Conservation (phyloP, 345 rosid species). For the Gossypium longicalyx region DNA sequence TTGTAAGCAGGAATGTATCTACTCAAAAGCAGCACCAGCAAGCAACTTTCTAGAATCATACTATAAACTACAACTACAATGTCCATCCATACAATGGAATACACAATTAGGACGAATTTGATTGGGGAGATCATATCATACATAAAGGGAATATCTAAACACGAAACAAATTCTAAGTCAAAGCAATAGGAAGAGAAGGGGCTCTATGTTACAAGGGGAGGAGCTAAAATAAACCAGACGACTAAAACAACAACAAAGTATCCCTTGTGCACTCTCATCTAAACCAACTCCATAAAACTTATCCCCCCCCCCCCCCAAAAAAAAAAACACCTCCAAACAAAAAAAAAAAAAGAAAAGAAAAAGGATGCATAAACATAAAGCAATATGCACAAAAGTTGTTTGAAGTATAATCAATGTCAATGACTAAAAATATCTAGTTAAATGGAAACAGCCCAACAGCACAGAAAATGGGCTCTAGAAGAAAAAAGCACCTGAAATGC, state of each 20-base stretch:
- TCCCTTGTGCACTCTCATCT: neutral
- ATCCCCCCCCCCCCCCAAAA: neutral
- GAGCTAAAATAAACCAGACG: neutral
- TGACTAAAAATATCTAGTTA: neutral
- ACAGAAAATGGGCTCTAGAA: neutral
- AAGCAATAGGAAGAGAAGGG: neutral
- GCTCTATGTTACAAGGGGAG: neutral
- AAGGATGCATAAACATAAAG: neutral
- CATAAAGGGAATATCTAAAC: no score
- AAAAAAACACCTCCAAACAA: neutral
- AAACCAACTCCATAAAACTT: neutral
- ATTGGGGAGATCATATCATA: neutral
- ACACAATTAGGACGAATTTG: conserved; percentile 10
- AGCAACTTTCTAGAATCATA: conserved; percentile 22
- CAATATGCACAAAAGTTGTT: neutral
- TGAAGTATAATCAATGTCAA: neutral
- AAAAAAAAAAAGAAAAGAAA: neutral
- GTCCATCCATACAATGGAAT: conserved; percentile 16
- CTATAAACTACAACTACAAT: conserved; percentile 24
- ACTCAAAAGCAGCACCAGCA: conserved; percentile 16
- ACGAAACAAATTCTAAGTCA: no score
- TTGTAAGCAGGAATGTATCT: conserved; percentile 13
- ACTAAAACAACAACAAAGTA: neutral
- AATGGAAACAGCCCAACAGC: neutral
- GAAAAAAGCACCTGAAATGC: neutral